Evolutionary conservation across 2,329 filamentous ascomycete genomes (phyloP).

Genomic region (Alternaria angustiovoidea): DNA sequence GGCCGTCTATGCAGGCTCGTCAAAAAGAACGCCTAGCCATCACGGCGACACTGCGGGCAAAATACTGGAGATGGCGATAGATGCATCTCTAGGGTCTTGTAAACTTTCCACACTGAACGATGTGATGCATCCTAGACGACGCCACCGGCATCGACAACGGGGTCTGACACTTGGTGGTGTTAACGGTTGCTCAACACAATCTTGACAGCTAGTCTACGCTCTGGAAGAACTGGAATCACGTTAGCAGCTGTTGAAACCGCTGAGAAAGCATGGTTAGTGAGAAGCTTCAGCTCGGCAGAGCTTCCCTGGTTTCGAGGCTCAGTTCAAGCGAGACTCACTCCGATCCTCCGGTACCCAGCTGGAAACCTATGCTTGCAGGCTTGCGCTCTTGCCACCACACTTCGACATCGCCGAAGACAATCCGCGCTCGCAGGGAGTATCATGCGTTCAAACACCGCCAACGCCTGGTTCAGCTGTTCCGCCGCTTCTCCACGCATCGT

Average conservation of each 20-base stretch:
- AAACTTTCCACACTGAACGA: slow-evolving; percentile 5
- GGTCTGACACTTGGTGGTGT: background rate
- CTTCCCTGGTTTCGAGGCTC: background rate
- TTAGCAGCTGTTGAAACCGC: slow-evolving; percentile 4
- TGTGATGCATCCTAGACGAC: background rate
- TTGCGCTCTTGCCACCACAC: slow-evolving; percentile 9
- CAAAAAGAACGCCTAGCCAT: slow-evolving; percentile 3
- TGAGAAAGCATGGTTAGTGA: background rate
- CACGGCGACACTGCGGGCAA: slow-evolving; percentile 6
- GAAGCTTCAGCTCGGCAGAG: slow-evolving; percentile 3
- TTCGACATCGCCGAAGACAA: background rate
- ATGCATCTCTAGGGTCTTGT: slow-evolving; percentile 1
- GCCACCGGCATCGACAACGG: background rate
- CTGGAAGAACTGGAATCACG: slow-evolving; percentile 2
- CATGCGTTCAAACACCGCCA: slow-evolving; percentile 1
- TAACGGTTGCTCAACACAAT: background rate
- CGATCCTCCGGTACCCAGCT: background rate
- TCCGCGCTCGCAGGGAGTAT: background rate
- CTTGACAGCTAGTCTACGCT: background rate
- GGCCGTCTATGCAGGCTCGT: slow-evolving; percentile 1
- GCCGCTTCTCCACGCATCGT: slow-evolving; percentile 4
- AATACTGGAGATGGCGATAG: slow-evolving; percentile 1
- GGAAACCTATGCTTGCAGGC: background rate
- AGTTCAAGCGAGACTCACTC: background rate
- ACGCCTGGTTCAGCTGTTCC: slow-evolving; percentile 3